Conservation (phyloP, 768 basidiomycete species). For the Artomyces pyxidatus region DNA sequence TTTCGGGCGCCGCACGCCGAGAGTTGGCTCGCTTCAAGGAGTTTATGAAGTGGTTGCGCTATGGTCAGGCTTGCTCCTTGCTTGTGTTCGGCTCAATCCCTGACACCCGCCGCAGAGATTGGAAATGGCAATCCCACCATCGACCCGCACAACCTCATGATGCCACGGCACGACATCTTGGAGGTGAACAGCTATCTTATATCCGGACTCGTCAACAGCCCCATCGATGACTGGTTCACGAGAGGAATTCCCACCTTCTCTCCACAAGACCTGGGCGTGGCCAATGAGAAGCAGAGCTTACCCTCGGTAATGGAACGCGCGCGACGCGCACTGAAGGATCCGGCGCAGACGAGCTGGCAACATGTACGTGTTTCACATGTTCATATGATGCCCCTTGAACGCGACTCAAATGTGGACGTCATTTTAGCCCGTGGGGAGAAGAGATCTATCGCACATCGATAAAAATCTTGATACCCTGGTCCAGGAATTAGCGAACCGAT, state of each 20-base stretch:
- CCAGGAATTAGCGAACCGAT: slow-evolving; percentile 51
- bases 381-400: background rate
- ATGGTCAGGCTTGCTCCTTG: slow-evolving; percentile 40
- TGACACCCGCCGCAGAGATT: slow-evolving; percentile 31
- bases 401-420: slow-evolving; percentile 10
- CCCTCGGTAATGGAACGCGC: slow-evolving; percentile 39
- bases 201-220: slow-evolving; percentile 57
- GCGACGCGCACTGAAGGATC: slow-evolving; percentile 38
- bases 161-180: slow-evolving; percentile 60
- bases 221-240: slow-evolving; percentile 75
- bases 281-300: slow-evolving; percentile 28
- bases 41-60: slow-evolving; percentile 71
- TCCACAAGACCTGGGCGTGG: slow-evolving; percentile 40
- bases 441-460: slow-evolving; percentile 50
- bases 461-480: slow-evolving; percentile 62
- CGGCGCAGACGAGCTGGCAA: slow-evolving; percentile 41
- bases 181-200: slow-evolving; percentile 78
- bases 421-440: slow-evolving; percentile 35
- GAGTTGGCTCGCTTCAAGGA: slow-evolving; percentile 70
- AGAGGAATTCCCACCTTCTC: slow-evolving; percentile 50
- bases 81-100: background rate
- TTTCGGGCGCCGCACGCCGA: slow-evolving; percentile 55
- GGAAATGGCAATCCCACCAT: slow-evolving; percentile 41
- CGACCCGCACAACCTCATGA: slow-evolving; percentile 37
- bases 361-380: slow-evolving; percentile 33